Base-by-base conservation (phyloP, 805 yeast genomes). In the Vanderwaltozyma polyspora region DNA sequence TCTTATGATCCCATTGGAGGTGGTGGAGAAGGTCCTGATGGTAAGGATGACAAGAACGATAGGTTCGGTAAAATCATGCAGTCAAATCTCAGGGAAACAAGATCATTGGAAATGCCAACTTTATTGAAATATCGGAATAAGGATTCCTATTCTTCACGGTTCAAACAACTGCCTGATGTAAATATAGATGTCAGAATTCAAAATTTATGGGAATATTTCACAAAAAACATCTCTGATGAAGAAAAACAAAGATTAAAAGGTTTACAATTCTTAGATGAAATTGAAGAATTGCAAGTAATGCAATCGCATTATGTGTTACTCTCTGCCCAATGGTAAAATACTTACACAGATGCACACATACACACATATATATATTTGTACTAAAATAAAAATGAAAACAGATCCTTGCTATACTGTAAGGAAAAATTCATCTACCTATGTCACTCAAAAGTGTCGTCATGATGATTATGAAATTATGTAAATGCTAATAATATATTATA, bases 1-100 rank as follows among this genome's bases (percentile, higher is more conserved):
- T 63, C 74, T 42, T 74, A 74, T 51, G 81, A 74, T 41, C 81
- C 81, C 4, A 70, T 74, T 52, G 74, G 76, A 0, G 67, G 76
- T 6, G n/a, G n/a, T n/a, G n/a, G n/a, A n/a, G n/a, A n/a, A n/a
- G n/a, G n/a, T n/a, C n/a, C n/a, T n/a, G n/a, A n/a, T n/a, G 51
- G 54, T 10, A 14, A 19, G 6, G 72, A 66, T 34, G 51, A 63
- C 4, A 39, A 37, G 5, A 39, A 37, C 21, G 58, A 55, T 35
- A 43, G 49, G 14, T 74, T 74, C 52, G 80, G 80, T 1, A 41
- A 45, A 1, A 67, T 74, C 12, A 74, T 74, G 81, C 62, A 66
- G 19, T 60, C 60, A 15, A 74, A 74, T 44, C 51, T 74, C 34
- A 47, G 52, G 31, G 62, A 58, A 16, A 54, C 79, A 22, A 72